A percentile compares a stretch with the other conserved stretches of the same genome.
phyloP scores from a whole-genome alignment of 2,329 filamentous ascomycete genomes.

The Diaporthe sp. region DNA sequence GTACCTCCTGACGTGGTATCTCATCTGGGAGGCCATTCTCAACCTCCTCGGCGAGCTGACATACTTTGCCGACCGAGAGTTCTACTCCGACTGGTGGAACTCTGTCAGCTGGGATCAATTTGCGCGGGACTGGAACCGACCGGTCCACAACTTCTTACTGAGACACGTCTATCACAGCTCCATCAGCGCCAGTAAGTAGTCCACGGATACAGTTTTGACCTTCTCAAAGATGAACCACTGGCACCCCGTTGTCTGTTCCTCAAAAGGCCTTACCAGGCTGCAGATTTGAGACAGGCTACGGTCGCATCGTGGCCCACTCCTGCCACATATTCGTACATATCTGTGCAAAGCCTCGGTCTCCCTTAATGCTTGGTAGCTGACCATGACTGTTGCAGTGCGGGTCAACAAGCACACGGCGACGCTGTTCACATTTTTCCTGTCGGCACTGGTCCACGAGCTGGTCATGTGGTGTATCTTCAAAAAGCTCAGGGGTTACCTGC shows the following conservation, averaged over 20 bases:
- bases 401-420: constrained; percentile 79
- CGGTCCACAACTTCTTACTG: constrained; percentile 83
- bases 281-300: background rate
- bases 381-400: constrained; percentile 57
- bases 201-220: background rate
- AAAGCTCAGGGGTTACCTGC: constrained; percentile 80
- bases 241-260: background rate
- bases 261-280: background rate
- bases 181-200: constrained; percentile 69
- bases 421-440: constrained; percentile 81
- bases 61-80: constrained; percentile 81
- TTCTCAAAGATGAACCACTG: background rate
- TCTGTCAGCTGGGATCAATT: constrained; percentile 80
- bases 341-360: background rate
- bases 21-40: constrained; percentile 83
- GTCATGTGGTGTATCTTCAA: constrained; percentile 87
- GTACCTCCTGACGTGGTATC: constrained; percentile 82
- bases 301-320: background rate
- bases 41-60: constrained; percentile 85
- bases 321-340: background rate
- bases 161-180: constrained; percentile 85
- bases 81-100: constrained; percentile 77
- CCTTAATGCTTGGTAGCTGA: background rate
- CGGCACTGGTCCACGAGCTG: constrained; percentile 79
- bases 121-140: constrained; percentile 83